A percentile compares a stretch with the other conserved stretches of the same genome.
Evolutionary conservation across 23 red algal species (phyloP).

Genomic region (Gracilaria domingensis): DNA sequence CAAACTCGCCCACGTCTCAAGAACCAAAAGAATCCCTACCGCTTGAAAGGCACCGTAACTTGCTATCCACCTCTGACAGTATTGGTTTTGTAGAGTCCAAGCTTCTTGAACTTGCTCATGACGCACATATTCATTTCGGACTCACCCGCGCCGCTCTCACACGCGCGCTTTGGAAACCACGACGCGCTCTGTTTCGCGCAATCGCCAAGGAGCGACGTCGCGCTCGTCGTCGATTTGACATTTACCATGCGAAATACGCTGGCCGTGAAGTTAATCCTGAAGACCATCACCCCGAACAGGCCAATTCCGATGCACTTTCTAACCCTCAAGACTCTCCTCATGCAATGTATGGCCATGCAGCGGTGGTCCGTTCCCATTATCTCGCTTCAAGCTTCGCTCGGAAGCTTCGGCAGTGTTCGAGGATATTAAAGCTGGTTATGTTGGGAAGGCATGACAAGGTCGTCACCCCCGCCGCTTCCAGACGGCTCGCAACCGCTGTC

Average conservation of each 20-base stretch:
- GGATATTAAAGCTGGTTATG: constrained; percentile 60
- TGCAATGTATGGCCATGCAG: constrained; percentile 70
- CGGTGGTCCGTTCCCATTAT: constrained; percentile 60
- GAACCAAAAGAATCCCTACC: background rate
- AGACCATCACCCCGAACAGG: constrained; percentile 21
- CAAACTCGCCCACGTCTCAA: background rate
- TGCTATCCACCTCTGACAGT: constrained; percentile 12
- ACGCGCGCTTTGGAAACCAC: constrained; percentile 37
- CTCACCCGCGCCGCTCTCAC: constrained; percentile 11
- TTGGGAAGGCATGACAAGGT: constrained; percentile 71
- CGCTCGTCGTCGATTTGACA: constrained; percentile 46
- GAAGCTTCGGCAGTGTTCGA: constrained; percentile 36
- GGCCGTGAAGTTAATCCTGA: constrained; percentile 44
- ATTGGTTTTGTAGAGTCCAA: constrained; percentile 60
- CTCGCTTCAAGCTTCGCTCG: constrained; percentile 27
- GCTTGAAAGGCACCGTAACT: background rate
- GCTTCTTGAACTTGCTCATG: constrained; percentile 48
- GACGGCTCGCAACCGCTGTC: constrained; percentile 57
- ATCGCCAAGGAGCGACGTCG: constrained; percentile 46
- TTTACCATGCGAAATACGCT: constrained; percentile 63
- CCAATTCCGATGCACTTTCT: background rate
- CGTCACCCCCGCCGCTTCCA: constrained; percentile 63
- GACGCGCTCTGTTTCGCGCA: constrained; percentile 14
- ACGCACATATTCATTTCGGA: constrained; percentile 52
- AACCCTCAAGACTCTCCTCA: constrained; percentile 45